Conservation (phyloP, 805 yeast species). For the Kregervanrija fluxuum region DNA sequence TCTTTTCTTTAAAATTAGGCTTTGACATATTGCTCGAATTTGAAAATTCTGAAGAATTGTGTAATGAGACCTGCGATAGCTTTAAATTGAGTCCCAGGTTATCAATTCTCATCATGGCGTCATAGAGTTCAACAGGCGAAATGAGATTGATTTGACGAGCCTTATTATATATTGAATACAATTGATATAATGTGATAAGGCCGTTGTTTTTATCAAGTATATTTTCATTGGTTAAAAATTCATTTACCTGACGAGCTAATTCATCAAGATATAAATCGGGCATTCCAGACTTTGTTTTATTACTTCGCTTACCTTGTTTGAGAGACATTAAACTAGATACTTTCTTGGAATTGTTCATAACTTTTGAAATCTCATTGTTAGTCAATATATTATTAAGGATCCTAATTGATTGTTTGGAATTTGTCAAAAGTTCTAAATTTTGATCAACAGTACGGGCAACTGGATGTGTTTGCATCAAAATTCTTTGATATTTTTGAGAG, state of each 20-base stretch:
- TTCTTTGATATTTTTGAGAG: constrained; percentile 35
- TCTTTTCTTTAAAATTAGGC: no score
- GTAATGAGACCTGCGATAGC: no score
- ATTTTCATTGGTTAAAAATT: constrained; percentile 44
- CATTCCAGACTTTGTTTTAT: constrained; percentile 9
- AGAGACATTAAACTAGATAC: constrained; percentile 14
- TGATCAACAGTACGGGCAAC: constrained; percentile 15
- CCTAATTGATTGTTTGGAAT: constrained; percentile 23
- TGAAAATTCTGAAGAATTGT: no score
- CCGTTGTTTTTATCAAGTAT: constrained; percentile 48
- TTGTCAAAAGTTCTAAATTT: constrained; percentile 20
- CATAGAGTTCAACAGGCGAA: constrained; percentile 59
- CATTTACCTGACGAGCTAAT: constrained; percentile 72
- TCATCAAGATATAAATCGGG: constrained; percentile 41
- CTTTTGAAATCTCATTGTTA: constrained; percentile 21
- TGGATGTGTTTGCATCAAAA: constrained; percentile 12
- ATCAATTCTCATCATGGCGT: constrained; percentile 53
- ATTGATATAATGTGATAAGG: constrained; percentile 51
- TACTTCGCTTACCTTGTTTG: constrained; percentile 7
- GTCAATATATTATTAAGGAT: constrained; percentile 23
- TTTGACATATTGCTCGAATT: no score
- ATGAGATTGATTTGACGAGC: constrained; percentile 61
- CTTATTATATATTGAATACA: constrained; percentile 58
- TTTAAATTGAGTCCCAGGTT: constrained; percentile 27
- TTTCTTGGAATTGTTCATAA: constrained; percentile 16